A percentile compares a stretch with the other conserved stretches of the same genome.
These are phyloP conservation scores for Whalleya microplaca DNA, from an alignment of 2,329 filamentous ascomycete species.

Conservation along the genomic window DNA sequence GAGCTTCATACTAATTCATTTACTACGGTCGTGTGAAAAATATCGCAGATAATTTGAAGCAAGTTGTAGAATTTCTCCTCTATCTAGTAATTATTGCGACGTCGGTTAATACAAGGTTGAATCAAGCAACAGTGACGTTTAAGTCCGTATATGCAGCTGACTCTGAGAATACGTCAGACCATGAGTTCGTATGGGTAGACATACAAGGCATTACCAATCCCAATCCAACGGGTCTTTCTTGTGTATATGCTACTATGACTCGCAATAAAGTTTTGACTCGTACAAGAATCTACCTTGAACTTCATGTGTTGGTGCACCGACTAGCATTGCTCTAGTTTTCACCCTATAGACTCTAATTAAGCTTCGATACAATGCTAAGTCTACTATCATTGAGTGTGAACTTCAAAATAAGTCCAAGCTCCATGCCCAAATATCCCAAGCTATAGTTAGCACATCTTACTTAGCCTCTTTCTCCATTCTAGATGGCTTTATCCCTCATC, in stretches of 20 bases:
- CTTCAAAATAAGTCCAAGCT: slow-evolving; percentile 15
- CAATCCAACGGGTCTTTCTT: too few species aligned
- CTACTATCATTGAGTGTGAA: not conserved
- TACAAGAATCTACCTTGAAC: slow-evolving; percentile 4
- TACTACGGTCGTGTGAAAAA: not conserved
- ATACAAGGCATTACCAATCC: too few species aligned
- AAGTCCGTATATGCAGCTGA: not conserved
- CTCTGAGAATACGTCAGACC: not conserved
- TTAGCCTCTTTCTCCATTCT: slow-evolving; percentile 33
- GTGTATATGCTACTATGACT: too few species aligned
- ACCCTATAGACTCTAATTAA: not conserved
- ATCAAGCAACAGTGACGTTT: not conserved
- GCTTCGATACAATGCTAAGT: slow-evolving; percentile 3
- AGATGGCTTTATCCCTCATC: slow-evolving; percentile 22
- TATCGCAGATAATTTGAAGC: not conserved
- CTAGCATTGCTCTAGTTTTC: too few species aligned
- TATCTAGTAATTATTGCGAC: not conserved
- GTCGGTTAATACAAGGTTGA: not conserved
- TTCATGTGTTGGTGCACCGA: slow-evolving; percentile 3
- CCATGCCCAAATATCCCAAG: slow-evolving; percentile 5
- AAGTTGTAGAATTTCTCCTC: not conserved
- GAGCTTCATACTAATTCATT: not conserved
- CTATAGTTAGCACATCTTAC: slow-evolving; percentile 2
- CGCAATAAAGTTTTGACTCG: too few species aligned
- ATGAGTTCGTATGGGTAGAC: too few species aligned